phyloP scores from a whole-genome alignment of 768 basidiomycete species.

The Suillus americanus region DNA sequence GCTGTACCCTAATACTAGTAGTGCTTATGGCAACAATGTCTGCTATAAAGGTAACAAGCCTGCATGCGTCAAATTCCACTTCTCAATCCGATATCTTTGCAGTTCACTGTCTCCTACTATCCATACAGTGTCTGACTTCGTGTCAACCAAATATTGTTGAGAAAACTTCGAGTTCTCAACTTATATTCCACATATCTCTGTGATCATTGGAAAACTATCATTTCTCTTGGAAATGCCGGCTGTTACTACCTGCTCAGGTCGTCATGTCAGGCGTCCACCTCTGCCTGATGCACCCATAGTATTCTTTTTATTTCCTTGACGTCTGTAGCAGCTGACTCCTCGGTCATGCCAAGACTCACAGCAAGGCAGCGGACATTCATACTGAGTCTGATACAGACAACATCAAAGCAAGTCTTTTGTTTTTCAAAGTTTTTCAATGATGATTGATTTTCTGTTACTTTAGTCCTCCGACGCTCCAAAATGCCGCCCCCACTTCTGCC shows the following conservation, averaged over 20 bases:
- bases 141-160: not conserved
- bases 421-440: not conserved
- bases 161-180: not conserved
- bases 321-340: not conserved
- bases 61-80: not conserved
- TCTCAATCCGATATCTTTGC: not conserved
- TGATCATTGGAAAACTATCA: not conserved
- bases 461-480: not conserved
- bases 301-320: not conserved
- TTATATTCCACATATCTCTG: not conserved
- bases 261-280: not conserved
- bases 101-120: not conserved
- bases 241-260: not conserved
- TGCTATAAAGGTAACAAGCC: not conserved
- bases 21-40: not conserved
- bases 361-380: not conserved
- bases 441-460: not conserved
- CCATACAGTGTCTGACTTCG: not conserved
- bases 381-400: not conserved
- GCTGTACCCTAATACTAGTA: not conserved
- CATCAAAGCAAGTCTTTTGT: not conserved
- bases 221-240: not conserved
- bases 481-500: fast-evolving
- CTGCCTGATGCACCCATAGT: not conserved
- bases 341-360: not conserved